Percentiles rank a stretch among this genome's conserved stretches.
phyloP scores from a whole-genome alignment of 2,329 filamentous ascomycete genomes.

The Ceratocystis colombiana region DNA sequence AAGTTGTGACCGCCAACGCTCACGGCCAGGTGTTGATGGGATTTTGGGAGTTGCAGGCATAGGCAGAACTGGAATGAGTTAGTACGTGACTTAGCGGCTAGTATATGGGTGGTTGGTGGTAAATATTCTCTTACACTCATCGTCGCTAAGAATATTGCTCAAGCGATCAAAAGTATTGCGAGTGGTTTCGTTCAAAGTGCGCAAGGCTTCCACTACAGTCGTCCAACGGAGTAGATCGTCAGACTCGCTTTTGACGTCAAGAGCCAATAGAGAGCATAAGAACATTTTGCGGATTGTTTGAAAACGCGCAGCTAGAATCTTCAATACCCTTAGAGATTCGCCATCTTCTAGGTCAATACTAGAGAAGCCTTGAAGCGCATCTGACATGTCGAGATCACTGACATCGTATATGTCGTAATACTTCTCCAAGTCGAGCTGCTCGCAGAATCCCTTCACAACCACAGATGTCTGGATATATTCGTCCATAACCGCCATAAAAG shows the following conservation, averaged over 20 bases:
- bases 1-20: constrained; percentile 76
- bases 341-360: constrained; percentile 59
- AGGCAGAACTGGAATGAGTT: constrained; percentile 39
- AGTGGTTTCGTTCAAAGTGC: constrained; percentile 52
- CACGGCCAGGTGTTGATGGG: constrained; percentile 60
- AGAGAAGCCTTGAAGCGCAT: constrained; percentile 55
- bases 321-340: constrained; percentile 69
- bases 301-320: constrained; percentile 69
- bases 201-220: constrained; percentile 64
- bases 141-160: constrained; percentile 60
- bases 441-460: constrained; percentile 60
- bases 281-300: constrained; percentile 74
- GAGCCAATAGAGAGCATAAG: constrained; percentile 75
- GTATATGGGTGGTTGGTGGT: constrained; percentile 13
- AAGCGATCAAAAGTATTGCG: constrained; percentile 54
- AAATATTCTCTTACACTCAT: constrained; percentile 54
- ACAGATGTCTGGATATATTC: constrained; percentile 61
- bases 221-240: constrained; percentile 71
- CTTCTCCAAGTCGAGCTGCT: constrained; percentile 74
- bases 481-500: constrained; percentile 59
- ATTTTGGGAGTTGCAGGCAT: constrained; percentile 47
- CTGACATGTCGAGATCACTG: constrained; percentile 59
- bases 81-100: constrained; percentile 19
- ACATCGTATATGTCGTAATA: constrained; percentile 87
- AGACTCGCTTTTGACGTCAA: constrained; percentile 70